Percentiles rank a stretch among this genome's conserved stretches.
Conservation (phyloP, 148 eudicot species). For the Mesembryanthemum crystallinum region DNA sequence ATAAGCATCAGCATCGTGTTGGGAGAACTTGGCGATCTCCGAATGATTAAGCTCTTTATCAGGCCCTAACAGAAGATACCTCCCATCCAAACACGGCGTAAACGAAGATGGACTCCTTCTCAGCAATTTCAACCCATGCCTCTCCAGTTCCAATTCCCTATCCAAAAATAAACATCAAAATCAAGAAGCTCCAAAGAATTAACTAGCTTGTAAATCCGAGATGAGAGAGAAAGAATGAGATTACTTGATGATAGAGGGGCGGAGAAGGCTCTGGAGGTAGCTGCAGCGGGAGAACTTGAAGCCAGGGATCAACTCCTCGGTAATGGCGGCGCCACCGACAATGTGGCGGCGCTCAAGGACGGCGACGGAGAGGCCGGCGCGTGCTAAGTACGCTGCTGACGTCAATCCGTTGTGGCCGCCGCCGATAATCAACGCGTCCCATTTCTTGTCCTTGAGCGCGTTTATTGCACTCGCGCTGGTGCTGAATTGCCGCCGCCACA, state of each 20-base stretch:
- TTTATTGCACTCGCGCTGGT: constrained; percentile 26
- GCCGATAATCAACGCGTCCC: constrained; percentile 89
- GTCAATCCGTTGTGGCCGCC: constrained; percentile 97
- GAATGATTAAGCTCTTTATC: constrained; percentile 65
- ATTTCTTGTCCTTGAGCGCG: constrained; percentile 51
- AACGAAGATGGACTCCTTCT: constrained; percentile 81
- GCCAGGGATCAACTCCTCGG: constrained; percentile 88
- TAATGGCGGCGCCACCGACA: constrained; percentile 91
- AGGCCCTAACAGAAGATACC: constrained; percentile 76
- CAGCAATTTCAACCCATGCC: constrained; percentile 84
- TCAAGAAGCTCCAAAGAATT: not conserved
- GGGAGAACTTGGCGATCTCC: constrained; percentile 83
- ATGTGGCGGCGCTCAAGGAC: constrained; percentile 93
- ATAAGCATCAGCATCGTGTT: constrained; percentile 77
- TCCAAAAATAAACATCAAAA: not conserved
- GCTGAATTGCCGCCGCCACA: constrained; percentile 58
- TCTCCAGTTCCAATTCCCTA: constrained; percentile 76
- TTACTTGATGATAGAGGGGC: constrained; percentile 74
- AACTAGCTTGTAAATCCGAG: not conserved
- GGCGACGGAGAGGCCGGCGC: constrained; percentile 88
- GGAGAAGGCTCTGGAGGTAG: constrained; percentile 95
- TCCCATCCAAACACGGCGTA: constrained; percentile 85
- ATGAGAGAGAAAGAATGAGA: not conserved
- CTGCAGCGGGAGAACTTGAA: constrained; percentile 97
- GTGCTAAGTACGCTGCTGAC: constrained; percentile 89